A percentile compares a stretch with the other conserved stretches of the same genome.
phyloP scores from a whole-genome alignment of 2,329 filamentous ascomycete genomes.

The Coniella lustricola region DNA sequence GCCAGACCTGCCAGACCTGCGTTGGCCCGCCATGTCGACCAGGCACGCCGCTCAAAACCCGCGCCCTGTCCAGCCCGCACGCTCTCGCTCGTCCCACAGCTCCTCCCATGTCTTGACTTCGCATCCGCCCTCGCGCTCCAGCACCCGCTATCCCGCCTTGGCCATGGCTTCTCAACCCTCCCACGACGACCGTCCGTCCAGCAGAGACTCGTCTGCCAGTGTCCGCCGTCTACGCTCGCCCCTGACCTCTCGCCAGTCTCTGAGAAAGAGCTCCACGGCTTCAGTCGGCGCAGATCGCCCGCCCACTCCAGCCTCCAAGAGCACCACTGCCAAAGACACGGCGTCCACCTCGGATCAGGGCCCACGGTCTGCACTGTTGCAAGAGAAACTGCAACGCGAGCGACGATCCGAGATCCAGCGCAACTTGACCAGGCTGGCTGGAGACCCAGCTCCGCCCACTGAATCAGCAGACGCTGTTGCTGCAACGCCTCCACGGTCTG shows the following conservation, averaged over 20 bases:
- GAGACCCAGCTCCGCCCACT: constrained; percentile 31
- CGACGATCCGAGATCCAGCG: constrained; percentile 43
- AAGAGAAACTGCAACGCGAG: constrained; percentile 47
- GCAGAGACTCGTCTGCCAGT: constrained; percentile 30
- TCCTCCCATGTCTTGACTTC: constrained; percentile 21
- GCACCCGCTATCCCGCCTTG: constrained; percentile 35
- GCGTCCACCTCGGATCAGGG: constrained; percentile 26
- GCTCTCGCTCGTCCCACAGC: neutral
- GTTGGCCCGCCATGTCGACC: too few relatives aligned
- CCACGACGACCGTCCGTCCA: constrained; percentile 33
- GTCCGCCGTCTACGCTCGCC: constrained; percentile 29
- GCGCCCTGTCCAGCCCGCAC: too few relatives aligned
- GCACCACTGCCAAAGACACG: constrained; percentile 33
- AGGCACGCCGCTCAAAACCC: too few relatives aligned
- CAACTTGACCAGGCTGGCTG: constrained; percentile 29
- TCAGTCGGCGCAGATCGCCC: constrained; percentile 27
- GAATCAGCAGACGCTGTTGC: constrained; percentile 30
- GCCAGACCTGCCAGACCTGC: too few relatives aligned
- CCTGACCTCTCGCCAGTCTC: constrained; percentile 26
- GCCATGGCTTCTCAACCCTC: constrained; percentile 35
- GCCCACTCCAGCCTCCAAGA: constrained; percentile 34
- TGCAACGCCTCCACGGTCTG: constrained; percentile 33
- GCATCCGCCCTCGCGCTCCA: constrained; percentile 40
- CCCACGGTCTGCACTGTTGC: constrained; percentile 42
- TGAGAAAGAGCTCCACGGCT: constrained; percentile 30